Conservation (phyloP, 169 alveolate genomes). For the Plasmodium vinckei region DNA sequence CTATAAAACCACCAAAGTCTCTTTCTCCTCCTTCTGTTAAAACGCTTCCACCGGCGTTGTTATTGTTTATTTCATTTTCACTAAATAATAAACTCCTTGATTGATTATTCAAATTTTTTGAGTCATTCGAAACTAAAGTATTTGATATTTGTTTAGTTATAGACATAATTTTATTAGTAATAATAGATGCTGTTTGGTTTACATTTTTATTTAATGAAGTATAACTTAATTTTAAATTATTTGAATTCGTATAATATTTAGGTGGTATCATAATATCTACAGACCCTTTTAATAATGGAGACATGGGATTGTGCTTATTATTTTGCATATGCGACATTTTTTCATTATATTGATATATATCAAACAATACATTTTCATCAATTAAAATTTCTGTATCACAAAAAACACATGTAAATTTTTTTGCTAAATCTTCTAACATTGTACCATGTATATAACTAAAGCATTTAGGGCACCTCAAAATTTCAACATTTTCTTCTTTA, state of each 20-base stretch:
- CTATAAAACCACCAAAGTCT: background rate
- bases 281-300: conserved; percentile 82
- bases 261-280: conserved; percentile 83
- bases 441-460: conserved; percentile 81
- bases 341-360: conserved; percentile 71
- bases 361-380: conserved; percentile 73
- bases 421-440: conserved; percentile 76
- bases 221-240: conserved; percentile 37
- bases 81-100: background rate
- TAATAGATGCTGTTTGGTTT: conserved; percentile 68
- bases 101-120: conserved; percentile 10
- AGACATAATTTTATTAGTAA: conserved; percentile 67
- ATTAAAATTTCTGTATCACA: conserved; percentile 79
- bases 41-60: background rate
- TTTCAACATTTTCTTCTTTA: conserved; percentile 72
- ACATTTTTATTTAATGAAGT: conserved; percentile 46
- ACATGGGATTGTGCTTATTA: conserved; percentile 9
- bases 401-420: conserved; percentile 77
- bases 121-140: conserved; percentile 28
- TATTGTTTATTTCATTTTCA: background rate
- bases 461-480: conserved; percentile 84
- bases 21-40: background rate
- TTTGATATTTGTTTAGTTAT: conserved; percentile 66
- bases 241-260: conserved; percentile 68
- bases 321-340: conserved; percentile 18